Conservation (phyloP, 176 grass and related monocot species). For the Phyllostachys edulis region DNA sequence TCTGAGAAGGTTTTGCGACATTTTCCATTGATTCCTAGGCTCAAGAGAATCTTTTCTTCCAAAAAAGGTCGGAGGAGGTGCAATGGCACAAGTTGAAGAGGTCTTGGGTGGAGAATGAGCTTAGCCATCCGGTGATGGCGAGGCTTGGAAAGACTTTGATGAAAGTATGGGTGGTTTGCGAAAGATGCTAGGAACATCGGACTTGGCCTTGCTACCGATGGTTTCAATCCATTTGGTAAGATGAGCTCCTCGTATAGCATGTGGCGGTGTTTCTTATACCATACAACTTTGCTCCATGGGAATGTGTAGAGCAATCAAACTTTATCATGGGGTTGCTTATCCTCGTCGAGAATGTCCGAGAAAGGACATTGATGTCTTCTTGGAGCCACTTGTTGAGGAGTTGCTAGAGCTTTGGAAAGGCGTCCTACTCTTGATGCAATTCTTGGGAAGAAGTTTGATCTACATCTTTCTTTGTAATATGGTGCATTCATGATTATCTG, state of each 20-base stretch:
- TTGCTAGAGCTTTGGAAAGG: slow-evolving; percentile 19
- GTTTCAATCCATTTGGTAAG: slow-evolving; percentile 6
- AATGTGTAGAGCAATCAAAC: slow-evolving; percentile 14
- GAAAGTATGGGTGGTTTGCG: too few species aligned
- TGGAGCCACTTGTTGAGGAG: slow-evolving; percentile 18
- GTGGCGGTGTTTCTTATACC: slow-evolving; percentile 4
- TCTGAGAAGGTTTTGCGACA: too few species aligned
- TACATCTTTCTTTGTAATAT: neutral
- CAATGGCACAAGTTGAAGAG: too few species aligned
- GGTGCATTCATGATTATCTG: slow-evolving; percentile 28
- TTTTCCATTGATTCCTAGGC: too few species aligned
- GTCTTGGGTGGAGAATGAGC: too few species aligned
- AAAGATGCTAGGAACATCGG: neutral
- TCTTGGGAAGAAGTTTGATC: neutral
- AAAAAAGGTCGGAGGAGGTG: too few species aligned
- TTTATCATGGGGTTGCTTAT: slow-evolving; percentile 26
- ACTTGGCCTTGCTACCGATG: slow-evolving; percentile 5
- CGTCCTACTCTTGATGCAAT: slow-evolving; percentile 3
- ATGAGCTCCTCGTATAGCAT: neutral
- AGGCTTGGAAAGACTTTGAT: too few species aligned
- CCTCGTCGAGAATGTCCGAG: neutral
- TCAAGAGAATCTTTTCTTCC: too few species aligned
- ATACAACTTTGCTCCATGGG: slow-evolving; percentile 15
- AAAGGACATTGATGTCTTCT: slow-evolving; percentile 28
- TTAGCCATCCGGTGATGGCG: too few species aligned